Evolutionary conservation across 2,329 filamentous ascomycete genomes (phyloP).

Genomic region (Ceratocystiopsis minuta): DNA sequence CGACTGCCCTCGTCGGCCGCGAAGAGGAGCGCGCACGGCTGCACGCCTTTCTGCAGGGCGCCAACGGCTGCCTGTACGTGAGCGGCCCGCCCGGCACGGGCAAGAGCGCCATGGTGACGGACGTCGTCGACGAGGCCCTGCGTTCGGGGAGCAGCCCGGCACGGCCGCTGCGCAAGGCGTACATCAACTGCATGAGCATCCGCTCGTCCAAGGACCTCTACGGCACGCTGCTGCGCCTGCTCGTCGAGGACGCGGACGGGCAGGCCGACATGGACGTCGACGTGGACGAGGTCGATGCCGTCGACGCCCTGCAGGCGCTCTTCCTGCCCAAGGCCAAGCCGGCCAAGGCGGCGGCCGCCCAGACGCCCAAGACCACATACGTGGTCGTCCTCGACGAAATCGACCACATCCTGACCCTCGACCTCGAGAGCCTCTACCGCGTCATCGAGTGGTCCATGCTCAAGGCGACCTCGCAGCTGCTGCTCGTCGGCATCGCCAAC

Average conservation of each 20-base stretch:
- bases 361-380: constrained; percentile 32
- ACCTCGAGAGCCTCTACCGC: constrained; percentile 74
- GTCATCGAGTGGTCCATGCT: constrained; percentile 95
- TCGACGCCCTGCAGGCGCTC: constrained; percentile 47
- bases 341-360: neutral
- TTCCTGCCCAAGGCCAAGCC: constrained; percentile 39
- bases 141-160: constrained; percentile 16
- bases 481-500: constrained; percentile 87
- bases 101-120: constrained; percentile 83
- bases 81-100: constrained; percentile 92
- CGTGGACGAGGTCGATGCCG: constrained; percentile 46
- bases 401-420: constrained; percentile 77
- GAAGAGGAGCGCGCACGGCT: constrained; percentile 52
- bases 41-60: constrained; percentile 42
- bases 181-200: constrained; percentile 95
- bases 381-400: constrained; percentile 90
- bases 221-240: constrained; percentile 54
- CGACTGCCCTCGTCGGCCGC: constrained; percentile 59
- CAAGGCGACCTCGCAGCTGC: constrained; percentile 50
- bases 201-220: constrained; percentile 79
- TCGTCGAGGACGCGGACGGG: constrained; percentile 16
- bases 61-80: constrained; percentile 67
- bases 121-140: constrained; percentile 42
- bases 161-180: constrained; percentile 42
- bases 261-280: constrained; percentile 20